Percentiles rank a stretch among this genome's conserved stretches.
These are phyloP conservation scores for Neofusicoccum sp. DNA, from an alignment of 2,329 filamentous ascomycete genomes.

Conservation along the genomic window DNA sequence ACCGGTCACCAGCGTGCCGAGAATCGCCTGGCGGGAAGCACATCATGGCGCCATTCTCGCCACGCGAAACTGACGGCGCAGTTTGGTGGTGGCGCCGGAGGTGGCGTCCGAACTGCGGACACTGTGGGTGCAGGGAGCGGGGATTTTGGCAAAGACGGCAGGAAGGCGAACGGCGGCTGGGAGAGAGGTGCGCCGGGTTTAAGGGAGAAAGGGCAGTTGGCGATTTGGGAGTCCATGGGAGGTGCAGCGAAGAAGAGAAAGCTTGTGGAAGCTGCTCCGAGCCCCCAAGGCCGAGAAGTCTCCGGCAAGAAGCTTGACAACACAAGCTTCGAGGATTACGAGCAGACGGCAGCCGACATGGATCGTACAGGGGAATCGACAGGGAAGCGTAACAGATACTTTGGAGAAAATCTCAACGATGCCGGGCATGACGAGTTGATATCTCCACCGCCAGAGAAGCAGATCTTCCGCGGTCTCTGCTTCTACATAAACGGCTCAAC, in stretches of 20 bases:
- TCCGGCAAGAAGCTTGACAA: background rate
- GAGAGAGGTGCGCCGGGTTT: conserved; percentile 51
- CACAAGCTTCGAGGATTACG: background rate
- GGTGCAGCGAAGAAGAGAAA: conserved; percentile 19
- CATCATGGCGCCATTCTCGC: conserved; percentile 72
- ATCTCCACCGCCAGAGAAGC: conserved; percentile 27
- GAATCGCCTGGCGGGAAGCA: conserved; percentile 62
- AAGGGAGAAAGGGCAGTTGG: conserved; percentile 50
- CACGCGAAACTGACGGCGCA: conserved; percentile 70
- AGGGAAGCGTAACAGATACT: background rate
- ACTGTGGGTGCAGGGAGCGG: conserved; percentile 66
- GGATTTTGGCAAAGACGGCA: conserved; percentile 54
- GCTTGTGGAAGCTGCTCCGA: conserved; percentile 27
- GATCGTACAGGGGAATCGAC: background rate
- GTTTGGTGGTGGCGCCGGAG: conserved; percentile 59
- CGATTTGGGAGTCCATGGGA: conserved; percentile 37
- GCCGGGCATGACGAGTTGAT: background rate
- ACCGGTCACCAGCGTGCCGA: conserved; percentile 81
- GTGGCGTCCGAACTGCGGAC: conserved; percentile 63
- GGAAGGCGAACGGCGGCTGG: conserved; percentile 57
- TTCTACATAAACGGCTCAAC: conserved; percentile 91
- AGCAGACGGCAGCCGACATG: background rate
- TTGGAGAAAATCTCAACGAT: background rate
- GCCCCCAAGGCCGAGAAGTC: background rate
- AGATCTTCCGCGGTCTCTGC: conserved; percentile 70